Evolutionary conservation across 352 stramenopile genomes (phyloP).

Genomic region (Globisporangium recalcitrans): DNA sequence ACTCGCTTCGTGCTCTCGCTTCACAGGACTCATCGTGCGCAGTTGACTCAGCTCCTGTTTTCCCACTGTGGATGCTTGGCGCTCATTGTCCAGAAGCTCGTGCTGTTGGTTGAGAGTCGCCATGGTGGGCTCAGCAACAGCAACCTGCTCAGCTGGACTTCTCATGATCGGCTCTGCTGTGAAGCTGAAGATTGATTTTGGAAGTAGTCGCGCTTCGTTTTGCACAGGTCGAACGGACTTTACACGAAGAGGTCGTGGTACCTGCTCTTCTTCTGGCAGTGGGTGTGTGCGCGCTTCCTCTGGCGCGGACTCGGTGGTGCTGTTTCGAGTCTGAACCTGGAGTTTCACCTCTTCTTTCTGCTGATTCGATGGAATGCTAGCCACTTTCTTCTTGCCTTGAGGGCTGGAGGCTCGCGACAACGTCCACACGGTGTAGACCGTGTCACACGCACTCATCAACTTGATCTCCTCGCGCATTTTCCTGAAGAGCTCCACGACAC

Average conservation of each 20-base stretch:
- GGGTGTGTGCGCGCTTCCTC: not conserved
- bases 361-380: not conserved
- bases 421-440: slow-evolving; percentile 40
- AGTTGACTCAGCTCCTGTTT: not conserved
- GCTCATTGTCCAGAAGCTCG: not conserved
- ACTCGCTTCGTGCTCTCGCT: not conserved
- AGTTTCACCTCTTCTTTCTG: not conserved
- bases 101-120: not conserved
- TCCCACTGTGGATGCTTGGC: not conserved
- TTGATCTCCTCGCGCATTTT: slow-evolving; percentile 51
- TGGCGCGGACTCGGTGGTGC: not conserved
- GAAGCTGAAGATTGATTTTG: slow-evolving; percentile 11
- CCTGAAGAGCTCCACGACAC: slow-evolving; percentile 34
- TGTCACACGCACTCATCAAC: slow-evolving; percentile 14
- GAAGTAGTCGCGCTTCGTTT: not conserved
- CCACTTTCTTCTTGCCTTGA: slow-evolving; percentile 1
- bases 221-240: not conserved
- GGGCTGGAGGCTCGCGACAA: slow-evolving; percentile 11
- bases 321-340: not conserved
- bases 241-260: not conserved
- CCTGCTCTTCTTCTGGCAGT: not conserved
- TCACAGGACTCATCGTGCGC: not conserved
- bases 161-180: not conserved
- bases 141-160: not conserved
- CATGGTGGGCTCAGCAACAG: not conserved